Percentiles rank a stretch among this genome's conserved stretches.
Conservation (phyloP, 2,329 filamentous ascomycete species). For the Colletotrichum salicis region DNA sequence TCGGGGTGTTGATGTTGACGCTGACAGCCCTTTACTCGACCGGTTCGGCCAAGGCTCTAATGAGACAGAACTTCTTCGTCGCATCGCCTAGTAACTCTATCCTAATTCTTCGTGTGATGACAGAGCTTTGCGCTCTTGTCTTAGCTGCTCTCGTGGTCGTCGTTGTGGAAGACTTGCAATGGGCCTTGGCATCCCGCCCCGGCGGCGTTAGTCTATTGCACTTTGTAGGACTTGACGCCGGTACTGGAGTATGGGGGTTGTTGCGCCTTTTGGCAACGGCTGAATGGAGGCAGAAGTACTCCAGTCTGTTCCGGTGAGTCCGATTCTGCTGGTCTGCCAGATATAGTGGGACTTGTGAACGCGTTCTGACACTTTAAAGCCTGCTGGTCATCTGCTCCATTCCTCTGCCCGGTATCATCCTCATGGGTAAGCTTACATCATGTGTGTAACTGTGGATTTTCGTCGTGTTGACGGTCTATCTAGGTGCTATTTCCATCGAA, state of each 20-base stretch:
- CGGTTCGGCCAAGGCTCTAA: slow-evolving; percentile 28
- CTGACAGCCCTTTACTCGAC: slow-evolving; percentile 30
- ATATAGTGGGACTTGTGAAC: not conserved
- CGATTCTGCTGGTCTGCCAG: not conserved
- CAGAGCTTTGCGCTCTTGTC: slow-evolving; percentile 21
- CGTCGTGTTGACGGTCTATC: not conserved
- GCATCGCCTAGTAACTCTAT: slow-evolving; percentile 23
- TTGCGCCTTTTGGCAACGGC: slow-evolving; percentile 24
- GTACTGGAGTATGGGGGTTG: slow-evolving; percentile 28
- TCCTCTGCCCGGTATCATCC: slow-evolving; percentile 22
- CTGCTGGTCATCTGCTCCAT: slow-evolving; percentile 28
- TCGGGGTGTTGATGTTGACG: slow-evolving; percentile 19
- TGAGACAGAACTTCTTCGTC: slow-evolving; percentile 26
- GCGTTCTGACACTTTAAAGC: not conserved
- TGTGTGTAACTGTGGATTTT: not conserved
- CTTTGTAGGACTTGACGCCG: slow-evolving; percentile 28
- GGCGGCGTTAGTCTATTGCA: slow-evolving; percentile 23
- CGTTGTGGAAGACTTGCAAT: slow-evolving; percentile 29
- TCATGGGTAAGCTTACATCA: slow-evolving; percentile 17
- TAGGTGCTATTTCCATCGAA: slow-evolving; percentile 23
- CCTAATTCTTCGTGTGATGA: slow-evolving; percentile 24
- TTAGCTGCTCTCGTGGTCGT: slow-evolving; percentile 23
- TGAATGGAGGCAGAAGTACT: slow-evolving; percentile 31
- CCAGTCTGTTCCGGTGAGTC: slow-evolving; percentile 28
- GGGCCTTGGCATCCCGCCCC: slow-evolving; percentile 30